Conservation (phyloP, 768 basidiomycete genomes). For the Tulasnella sp. region DNA sequence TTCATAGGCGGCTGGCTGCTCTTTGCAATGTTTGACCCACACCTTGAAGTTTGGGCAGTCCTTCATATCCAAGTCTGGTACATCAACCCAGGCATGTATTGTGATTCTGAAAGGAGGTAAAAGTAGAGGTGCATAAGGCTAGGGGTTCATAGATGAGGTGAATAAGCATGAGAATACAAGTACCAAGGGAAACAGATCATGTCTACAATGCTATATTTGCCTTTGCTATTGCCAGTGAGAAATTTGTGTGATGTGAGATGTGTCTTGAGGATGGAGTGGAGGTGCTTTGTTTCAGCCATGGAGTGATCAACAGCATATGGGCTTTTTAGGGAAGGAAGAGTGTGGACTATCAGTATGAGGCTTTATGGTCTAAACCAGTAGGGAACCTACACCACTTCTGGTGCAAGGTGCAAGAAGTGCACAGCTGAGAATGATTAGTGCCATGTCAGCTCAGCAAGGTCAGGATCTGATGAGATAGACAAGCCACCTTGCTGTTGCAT, state of each 20-base stretch:
- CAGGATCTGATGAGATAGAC: no score
- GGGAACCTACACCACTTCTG: slow-evolving; percentile 13
- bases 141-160: not conserved
- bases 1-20: not conserved
- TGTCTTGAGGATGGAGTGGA: slow-evolving; percentile 20
- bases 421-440: not conserved
- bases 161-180: no score
- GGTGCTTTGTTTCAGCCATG: slow-evolving; percentile 19
- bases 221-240: slow-evolving; percentile 17
- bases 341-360: not conserved
- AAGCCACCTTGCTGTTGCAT: no score
- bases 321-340: not conserved
- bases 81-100: slow-evolving; percentile 33
- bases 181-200: slow-evolving; percentile 12
- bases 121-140: not conserved
- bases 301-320: slow-evolving; percentile 15
- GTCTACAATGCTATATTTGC: slow-evolving; percentile 18
- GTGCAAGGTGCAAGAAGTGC: slow-evolving; percentile 15
- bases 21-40: not conserved
- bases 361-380: not conserved
- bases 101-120: slow-evolving; percentile 39
- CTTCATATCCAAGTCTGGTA: slow-evolving; percentile 38
- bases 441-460: no score
- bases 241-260: slow-evolving; percentile 18
- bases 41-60: slow-evolving; percentile 52